Evolutionary conservation across 208 protist species (phyloP), one percentile per base, ranked within the genome.

Genomic region (Acanthamoeba castellanii): DNA sequence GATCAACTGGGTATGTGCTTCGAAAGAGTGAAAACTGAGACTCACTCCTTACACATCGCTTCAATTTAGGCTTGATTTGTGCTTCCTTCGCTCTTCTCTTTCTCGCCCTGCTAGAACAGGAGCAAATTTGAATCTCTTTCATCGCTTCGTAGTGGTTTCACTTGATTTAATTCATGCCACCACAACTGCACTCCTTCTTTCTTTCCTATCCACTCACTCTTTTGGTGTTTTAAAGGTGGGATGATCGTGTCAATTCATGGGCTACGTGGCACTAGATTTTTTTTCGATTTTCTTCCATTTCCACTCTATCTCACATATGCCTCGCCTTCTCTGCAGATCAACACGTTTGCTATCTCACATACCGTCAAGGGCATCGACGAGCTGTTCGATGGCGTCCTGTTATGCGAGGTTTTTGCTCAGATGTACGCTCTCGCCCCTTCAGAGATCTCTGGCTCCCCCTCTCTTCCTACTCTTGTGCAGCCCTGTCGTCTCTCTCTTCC

Each of bases 321-420:
- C 57, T 84, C 42, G 66, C 20, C 7, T 84, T 94, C 47, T 84
- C n/a, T 27, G 61, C 88, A 96, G 95, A 82, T 96, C 42, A 96
- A 96, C 87, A 92, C 95, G 70, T 96, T 96, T 94, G 47, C 57
- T 2, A 45, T 96, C 45, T 91, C 95, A 27, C 66, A 95, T 0
- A 74, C 16, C 57, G 70, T 70, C 64, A 50, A 93, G n/a, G 14
- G 32, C 66, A 82, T 94, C 52, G 27, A 72, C 30, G 95, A 96
- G 27, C 70, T 96, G 32, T 72, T 87, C 72, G 93, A 96, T 95
- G 95, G 95, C 95, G 74, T 95, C n/a, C 30, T 96, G 42, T 66
- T 96, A 2, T 70, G 82, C 82, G 95, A 96, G 50, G 95, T 96
- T 76, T 95, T 91, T 64, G 30, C 66, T 82, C 92, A 96, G 85